Evolutionary conservation across 805 yeast genomes (phyloP), one percentile per base, ranked within the genome.

Genomic region (Ogataea naganishii): DNA sequence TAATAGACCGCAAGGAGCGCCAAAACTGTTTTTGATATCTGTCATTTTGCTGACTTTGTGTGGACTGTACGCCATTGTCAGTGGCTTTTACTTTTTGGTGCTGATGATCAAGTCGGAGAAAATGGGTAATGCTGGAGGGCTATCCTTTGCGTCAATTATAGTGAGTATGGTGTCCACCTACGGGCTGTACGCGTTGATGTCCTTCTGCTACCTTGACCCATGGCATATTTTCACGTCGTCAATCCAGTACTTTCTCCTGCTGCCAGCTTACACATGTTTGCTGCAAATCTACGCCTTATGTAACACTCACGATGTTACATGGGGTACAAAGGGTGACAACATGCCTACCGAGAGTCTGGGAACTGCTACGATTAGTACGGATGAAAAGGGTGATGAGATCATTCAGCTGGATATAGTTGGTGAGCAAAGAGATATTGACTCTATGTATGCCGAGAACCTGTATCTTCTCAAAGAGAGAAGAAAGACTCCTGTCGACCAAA

Each of bases 251-350:
- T 82, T 89, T 58, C 53, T 88, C 41, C 69, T 92, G 66, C 66
- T 89, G 31, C 97, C 98, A 16, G 79, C 94, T 0, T 89, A 86
- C 53, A 81, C 94, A 4, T 84, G 95, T 59, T 79, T 95, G 2
- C 63, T 89, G 34, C 96, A 89, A 58, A 86, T 92, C 35, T 89
- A 86, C 60, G 96, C 98, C 1, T 86, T 89, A 58, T 89, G 98
- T 62, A 89, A 89, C 54, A 89, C 96, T 3, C 97, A 89, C 58
- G 98, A 89, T 64, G 95, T 92, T 29, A 82, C 96, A 0, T 89
- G 98, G 98, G 98, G 98, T 58, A 89, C 98, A 2, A 89, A 89
- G 53, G 98, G 98, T 42, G 96, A 88, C 37, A 81, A 79, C 39
- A 72, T 71, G 36, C 80, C 75, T 26, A 70, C 74, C 13, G 72